A percentile compares a stretch with the other conserved stretches of the same genome.
These are phyloP conservation scores for Cladophialophora carrionii DNA, from an alignment of 2,329 filamentous ascomycete genomes.

Conservation along the genomic window DNA sequence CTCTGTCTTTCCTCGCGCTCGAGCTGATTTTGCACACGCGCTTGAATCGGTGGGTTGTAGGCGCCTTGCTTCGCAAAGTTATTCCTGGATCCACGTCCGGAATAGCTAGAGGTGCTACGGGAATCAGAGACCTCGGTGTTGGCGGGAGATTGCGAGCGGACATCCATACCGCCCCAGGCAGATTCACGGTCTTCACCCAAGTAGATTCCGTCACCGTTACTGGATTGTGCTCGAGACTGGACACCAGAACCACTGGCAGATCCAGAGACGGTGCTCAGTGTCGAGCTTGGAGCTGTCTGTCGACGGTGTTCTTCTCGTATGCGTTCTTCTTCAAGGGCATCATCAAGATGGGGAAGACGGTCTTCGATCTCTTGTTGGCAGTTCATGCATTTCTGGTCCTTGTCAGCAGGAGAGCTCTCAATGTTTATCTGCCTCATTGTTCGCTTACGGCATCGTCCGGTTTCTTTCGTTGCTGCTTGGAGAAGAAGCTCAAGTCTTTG, in stretches of 20 bases:
- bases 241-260: constrained; percentile 10
- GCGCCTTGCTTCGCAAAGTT: constrained; percentile 19
- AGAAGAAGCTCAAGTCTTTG: constrained; percentile 55
- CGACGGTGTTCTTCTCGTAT: constrained; percentile 33
- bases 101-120: constrained; percentile 10
- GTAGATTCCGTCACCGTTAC: constrained; percentile 10
- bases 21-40: constrained; percentile 19
- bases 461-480: constrained; percentile 53
- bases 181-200: constrained; percentile 6
- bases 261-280: constrained; percentile 7
- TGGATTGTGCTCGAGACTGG: constrained; percentile 7
- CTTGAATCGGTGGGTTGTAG: constrained; percentile 17
- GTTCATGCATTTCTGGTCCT: constrained; percentile 48
- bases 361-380: constrained; percentile 46
- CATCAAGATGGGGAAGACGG: constrained; percentile 39
- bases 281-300: background rate
- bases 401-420: background rate
- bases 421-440: background rate
- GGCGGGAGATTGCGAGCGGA: constrained; percentile 13
- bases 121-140: constrained; percentile 1
- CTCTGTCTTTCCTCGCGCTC: constrained; percentile 20
- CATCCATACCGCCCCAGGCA: constrained; percentile 19
- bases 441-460: constrained; percentile 51
- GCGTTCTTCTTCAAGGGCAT: constrained; percentile 42
- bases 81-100: background rate